Evolutionary conservation across 306 rosid genomes (phyloP), one percentile per base, ranked within the genome.

Genomic region (Gynostemma pentaphyllum): DNA sequence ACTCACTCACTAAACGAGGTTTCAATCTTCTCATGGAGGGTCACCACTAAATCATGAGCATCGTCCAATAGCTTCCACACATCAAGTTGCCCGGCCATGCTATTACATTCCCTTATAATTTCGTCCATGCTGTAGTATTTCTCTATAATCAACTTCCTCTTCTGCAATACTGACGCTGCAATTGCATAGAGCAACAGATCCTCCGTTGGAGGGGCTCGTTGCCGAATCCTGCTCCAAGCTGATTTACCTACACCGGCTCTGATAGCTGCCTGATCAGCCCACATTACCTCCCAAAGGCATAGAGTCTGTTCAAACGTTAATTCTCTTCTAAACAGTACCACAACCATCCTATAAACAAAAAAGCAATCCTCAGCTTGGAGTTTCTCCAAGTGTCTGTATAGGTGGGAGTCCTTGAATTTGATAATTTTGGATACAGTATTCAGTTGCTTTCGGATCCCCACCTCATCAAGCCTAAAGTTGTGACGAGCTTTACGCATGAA

Each of bases 251-350:
- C 82, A 53, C 99, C 99, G 0, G 95, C 90, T 74, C 99, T 73
- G 32, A 88, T 75, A 54, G 99, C 99, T 6, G 99, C 99, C 79
- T 94, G 99, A 78, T 94, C 99, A 2, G 99, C 99, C 99, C 99
- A 94, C 90, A 94, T 86, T 57, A 94, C 99, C 82, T 94, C 99
- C 99, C 99, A 94, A 46, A 94, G 87, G 75, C 99, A 88, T 11
- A 94, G 71, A 10, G 97, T 94, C 79, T 94, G 99, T 51, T 94
- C 99, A 70, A 81, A 94, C n/a, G 95, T 81, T 76, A 94, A 75
- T 59, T 94, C 99, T 82, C 99, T 82, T 69, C 99, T 82, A 68
- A 94, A 94, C 57, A 94, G 81, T 69, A 94, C 99, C 70, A 94
- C 95, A 72, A 94, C 99, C 99, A 94, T 94, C 74, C 99, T 78